Conservation (phyloP, 1,284 basidiomycete species). For the Ustilago hordei region DNA sequence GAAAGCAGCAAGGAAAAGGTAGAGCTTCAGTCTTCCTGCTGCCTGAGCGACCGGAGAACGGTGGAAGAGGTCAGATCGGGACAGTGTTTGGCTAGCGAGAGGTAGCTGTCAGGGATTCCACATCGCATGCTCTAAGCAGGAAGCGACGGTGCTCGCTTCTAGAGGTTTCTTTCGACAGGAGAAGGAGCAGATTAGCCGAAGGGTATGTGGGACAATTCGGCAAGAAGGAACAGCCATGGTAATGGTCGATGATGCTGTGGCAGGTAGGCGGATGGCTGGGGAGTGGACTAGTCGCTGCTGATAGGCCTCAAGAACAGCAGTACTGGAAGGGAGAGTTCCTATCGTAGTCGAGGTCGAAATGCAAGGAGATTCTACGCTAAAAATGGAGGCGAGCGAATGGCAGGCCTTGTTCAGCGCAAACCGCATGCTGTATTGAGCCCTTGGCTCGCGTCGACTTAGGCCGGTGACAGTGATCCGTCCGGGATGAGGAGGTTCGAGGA, state of each 20-base stretch:
- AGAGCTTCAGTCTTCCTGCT: not conserved
- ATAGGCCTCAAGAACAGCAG: not conserved
- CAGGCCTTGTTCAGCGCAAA: not conserved
- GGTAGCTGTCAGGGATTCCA: not conserved
- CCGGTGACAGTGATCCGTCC: too few species aligned
- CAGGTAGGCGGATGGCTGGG: not conserved
- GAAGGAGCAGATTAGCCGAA: not conserved
- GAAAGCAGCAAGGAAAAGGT: not conserved
- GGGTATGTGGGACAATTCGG: not conserved
- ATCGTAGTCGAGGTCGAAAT: constrained; percentile 10
- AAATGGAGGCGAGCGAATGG: constrained; percentile 8
- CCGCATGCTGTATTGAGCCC: not conserved
- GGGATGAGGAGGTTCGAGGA: too few species aligned
- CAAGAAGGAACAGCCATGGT: not conserved
- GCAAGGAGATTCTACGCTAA: constrained; percentile 14
- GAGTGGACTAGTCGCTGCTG: not conserved
- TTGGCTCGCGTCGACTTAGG: not conserved
- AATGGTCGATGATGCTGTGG: not conserved
- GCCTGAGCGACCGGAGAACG: not conserved
- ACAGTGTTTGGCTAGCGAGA: not conserved
- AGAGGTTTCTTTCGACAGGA: not conserved
- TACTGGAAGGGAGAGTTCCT: not conserved
- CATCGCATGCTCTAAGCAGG: not conserved
- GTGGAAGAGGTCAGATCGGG: constrained; percentile 6
- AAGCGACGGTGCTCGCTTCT: constrained; percentile 1